Evolutionary conservation across 441 rosid species (phyloP), one percentile per base, ranked within the genome.

Genomic region (Gossypium trilobum): DNA sequence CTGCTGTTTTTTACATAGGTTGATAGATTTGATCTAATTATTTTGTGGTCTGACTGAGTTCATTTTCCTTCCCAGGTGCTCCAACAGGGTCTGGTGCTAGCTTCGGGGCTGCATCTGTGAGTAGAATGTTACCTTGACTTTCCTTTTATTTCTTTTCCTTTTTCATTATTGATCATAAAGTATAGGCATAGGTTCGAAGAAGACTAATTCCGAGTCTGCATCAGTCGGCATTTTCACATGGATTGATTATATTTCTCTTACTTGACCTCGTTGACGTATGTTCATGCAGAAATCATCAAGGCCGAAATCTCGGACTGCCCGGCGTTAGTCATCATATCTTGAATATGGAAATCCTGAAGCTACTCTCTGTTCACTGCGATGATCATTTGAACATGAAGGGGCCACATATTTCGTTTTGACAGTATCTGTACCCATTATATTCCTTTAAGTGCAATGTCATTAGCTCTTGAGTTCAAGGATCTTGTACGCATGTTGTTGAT

Each of bases 41-140:
- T 60, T 29, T 50, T 25, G 59, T 4, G 29, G 8, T 79, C 50
- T 73, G 61, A 78, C 70, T 64, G 16, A 39, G 31, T 54, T 75
- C 13, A 42, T 58, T 73, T 74, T 65, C 73, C 68, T 71, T 72
- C 17, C 67, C 82, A 89, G 97, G 89, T 77, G 74, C 85, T 78
- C 83, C 90, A 73, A 78, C 85, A 1, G 87, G 86, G n/a, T 89
- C 95, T 46, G 97, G 94, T 42, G 84, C 97, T 78, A 92, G 98
- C 90, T 89, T 95, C 52, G 94, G 96, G 68, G 74, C 87, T 74
- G 65, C 82, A 77, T 78, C 92, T 13, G 99, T 95, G 80, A 89
- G 99, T 85, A 75, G 76, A 61, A 57, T 71, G 11, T 72, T 29
- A 31, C 73, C 46, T 39, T 36, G 19, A 16, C 68, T 69, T 48